A percentile compares a stretch with the other conserved stretches of the same genome.
Evolutionary conservation across 805 yeast species (phyloP).

Genomic region (Yarrowia sp.): DNA sequence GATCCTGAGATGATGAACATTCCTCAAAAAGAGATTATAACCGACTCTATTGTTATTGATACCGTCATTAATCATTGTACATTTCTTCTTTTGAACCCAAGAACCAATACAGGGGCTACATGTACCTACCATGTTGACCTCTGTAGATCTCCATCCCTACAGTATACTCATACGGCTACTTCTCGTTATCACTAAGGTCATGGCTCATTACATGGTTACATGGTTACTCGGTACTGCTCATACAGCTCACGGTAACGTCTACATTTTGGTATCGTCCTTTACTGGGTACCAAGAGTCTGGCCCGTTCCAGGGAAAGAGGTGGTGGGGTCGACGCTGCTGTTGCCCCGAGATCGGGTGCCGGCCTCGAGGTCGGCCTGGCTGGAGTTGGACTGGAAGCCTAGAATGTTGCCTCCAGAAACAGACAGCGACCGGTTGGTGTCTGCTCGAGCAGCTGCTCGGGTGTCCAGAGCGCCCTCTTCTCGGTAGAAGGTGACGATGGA

Average conservation of each 20-base stretch:
- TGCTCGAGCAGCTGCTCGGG: slow-evolving; percentile 18
- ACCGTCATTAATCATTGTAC: no score
- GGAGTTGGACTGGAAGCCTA: slow-evolving; percentile 22
- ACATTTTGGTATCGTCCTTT: slow-evolving; percentile 20
- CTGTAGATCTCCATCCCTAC: no score
- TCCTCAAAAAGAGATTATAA: no score
- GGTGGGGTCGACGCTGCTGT: slow-evolving; percentile 16
- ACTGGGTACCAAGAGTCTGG: slow-evolving; percentile 28
- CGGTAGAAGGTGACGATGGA: slow-evolving; percentile 43
- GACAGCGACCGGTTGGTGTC: slow-evolving; percentile 21
- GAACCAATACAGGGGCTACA: no score
- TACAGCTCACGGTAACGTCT: background rate
- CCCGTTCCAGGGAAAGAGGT: slow-evolving; percentile 25
- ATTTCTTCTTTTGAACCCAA: no score
- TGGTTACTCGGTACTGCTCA: no score
- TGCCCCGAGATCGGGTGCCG: slow-evolving; percentile 23
- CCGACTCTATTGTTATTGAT: no score
- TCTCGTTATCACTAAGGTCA: background rate
- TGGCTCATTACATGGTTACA: slow-evolving; percentile 31
- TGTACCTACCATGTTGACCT: no score
- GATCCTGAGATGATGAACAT: no score
- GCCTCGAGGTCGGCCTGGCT: slow-evolving; percentile 27
- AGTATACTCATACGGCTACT: no score
- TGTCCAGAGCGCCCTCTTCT: slow-evolving; percentile 28
- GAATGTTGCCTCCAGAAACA: background rate